Evolutionary conservation across 768 basidiomycete species (phyloP), one percentile per base, ranked within the genome.

Genomic region (Boletus rubescentipes): DNA sequence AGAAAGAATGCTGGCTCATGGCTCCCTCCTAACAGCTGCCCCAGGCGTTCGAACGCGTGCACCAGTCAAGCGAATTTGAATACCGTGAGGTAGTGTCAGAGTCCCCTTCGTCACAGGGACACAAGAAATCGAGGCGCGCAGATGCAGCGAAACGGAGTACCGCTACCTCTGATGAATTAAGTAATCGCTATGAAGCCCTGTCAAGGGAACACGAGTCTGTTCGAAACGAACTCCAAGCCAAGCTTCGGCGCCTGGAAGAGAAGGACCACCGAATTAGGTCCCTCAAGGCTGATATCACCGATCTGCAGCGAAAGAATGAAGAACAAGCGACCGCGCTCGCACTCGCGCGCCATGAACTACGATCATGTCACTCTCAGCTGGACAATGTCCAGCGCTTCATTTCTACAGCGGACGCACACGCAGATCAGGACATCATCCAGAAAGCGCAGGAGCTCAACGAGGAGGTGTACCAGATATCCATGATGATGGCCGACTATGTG

Each of bases 381-480:
- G 38, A 39, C 20, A 39, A 39, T 5, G 38, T 39, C 5, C 38
- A 39, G 6, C 20, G 38, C 5, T 39, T 39, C 18, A 39, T 39
- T 20, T 39, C 38, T 35, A 54, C 53, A 1, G 53, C 53, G 5
- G 53, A 57, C 26, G 29, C 32, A 10, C 31, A 35, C 8, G 21
- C 53, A 14, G 56, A 57, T n/a, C 14, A 32, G 16, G 46, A 39
- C 14, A n/a, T 58, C 14, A 37, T 37, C 43, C 47, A 58, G 38
- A 31, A 36, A 29, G 23, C 50, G 30, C 26, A 35, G 14, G 43
- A 49, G 14, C 42, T 57, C 4, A 55, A 55, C 16, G 38, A 42
- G 18, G 53, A 55, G 26, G 7, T 55, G 15, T 46, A 57, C 2
- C 42, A 49, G 2, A 49, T 16, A 14, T n/a, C 47, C 4, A 56